Percentiles rank a stretch among this genome's conserved stretches.
Evolutionary conservation across 192 early-diverging fungal genomes (phyloP).

Genomic region (Coemansia sp.): DNA sequence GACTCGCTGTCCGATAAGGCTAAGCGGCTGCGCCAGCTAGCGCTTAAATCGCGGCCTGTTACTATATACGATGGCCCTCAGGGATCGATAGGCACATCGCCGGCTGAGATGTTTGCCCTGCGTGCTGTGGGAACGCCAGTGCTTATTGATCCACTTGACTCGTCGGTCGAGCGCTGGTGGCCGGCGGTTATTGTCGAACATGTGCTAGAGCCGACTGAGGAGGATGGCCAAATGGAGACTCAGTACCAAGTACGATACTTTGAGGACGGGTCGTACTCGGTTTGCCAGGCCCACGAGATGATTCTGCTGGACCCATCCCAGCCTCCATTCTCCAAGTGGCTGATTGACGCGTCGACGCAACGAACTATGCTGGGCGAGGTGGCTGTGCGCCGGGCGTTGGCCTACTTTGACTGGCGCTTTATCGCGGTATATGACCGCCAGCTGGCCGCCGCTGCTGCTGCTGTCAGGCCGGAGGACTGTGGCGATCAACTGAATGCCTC

Average conservation of each 20-base stretch:
- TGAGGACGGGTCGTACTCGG: conserved; percentile 47
- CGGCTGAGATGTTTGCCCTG: conserved; percentile 37
- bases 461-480: not conserved
- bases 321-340: conserved; percentile 14
- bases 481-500: not conserved
- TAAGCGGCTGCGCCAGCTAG: not conserved
- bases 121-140: conserved; percentile 37
- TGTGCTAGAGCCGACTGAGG: not conserved
- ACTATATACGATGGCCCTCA: conserved; percentile 45
- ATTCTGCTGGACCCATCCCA: conserved; percentile 21
- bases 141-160: conserved; percentile 49
- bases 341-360: not conserved
- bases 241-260: conserved; percentile 46
- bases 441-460: no score
- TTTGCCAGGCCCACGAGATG: conserved; percentile 40
- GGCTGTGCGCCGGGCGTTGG: conserved; percentile 46
- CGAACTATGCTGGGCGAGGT: conserved; percentile 12
- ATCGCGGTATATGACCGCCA: conserved; percentile 1
- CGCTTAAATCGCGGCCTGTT: not conserved
- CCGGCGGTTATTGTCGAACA: conserved; percentile 44
- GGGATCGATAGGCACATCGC: conserved; percentile 15
- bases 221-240: not conserved
- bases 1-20: conserved; percentile 2
- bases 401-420: conserved; percentile 53
- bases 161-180: conserved; percentile 32